Conservation (phyloP, 1,284 basidiomycete genomes). For the Porogramme epimiltina region DNA sequence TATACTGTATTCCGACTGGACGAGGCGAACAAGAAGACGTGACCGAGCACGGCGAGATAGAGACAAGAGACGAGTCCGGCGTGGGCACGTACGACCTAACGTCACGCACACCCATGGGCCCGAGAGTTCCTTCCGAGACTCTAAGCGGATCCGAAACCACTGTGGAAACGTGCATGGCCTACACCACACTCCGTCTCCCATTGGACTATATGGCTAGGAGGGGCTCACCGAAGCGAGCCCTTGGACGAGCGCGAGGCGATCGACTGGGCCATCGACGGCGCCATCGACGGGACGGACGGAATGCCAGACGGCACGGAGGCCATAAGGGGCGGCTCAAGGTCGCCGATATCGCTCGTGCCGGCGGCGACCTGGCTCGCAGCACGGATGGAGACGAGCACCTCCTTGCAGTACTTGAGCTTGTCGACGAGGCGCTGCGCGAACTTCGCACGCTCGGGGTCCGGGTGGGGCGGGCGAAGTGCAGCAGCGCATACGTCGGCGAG, state of each 20-base stretch:
- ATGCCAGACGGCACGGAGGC: neutral
- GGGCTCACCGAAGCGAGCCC: conserved; percentile 18
- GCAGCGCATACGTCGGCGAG: conserved; percentile 74
- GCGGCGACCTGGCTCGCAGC: conserved; percentile 28
- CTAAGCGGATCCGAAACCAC: neutral
- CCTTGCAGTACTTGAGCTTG: conserved; percentile 83
- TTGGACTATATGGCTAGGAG: too few relatives aligned
- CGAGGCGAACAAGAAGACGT: too few relatives aligned
- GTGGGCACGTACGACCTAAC: conserved; percentile 17
- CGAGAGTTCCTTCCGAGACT: neutral
- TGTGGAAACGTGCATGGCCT: conserved; percentile 7
- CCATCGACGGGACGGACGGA: neutral
- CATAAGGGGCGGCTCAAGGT: conserved; percentile 6
- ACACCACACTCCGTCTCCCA: conserved; percentile 5
- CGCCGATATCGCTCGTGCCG: neutral
- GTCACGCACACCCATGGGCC: conserved; percentile 11
- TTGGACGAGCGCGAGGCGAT: conserved; percentile 1
- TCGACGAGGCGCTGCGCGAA: conserved; percentile 66
- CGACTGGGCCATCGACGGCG: neutral
- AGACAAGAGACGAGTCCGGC: conserved; percentile 10
- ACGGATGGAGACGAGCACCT: conserved; percentile 70
- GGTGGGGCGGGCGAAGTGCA: conserved; percentile 43
- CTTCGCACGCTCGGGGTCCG: conserved; percentile 57
- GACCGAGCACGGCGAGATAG: neutral
- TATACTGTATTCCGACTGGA: too few relatives aligned